A percentile compares a stretch with the other conserved stretches of the same genome.
These are phyloP conservation scores for Amanita subjunquillea DNA, from an alignment of 768 basidiomycete genomes.

Conservation along the genomic window DNA sequence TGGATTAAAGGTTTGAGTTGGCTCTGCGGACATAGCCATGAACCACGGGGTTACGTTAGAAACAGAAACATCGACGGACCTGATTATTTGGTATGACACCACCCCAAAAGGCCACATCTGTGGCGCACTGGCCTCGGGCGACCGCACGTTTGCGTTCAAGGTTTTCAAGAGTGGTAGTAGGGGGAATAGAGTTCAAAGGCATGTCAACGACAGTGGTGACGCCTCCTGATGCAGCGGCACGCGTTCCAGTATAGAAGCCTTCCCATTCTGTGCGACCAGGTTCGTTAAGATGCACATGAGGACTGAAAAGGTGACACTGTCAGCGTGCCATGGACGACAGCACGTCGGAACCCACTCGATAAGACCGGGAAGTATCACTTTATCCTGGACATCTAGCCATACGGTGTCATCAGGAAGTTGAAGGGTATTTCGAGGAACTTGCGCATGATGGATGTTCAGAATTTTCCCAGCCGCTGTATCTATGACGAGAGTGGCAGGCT, in stretches of 20 bases:
- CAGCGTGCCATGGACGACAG: slow-evolving; percentile 1
- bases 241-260: slow-evolving; percentile 86
- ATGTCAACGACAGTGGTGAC: slow-evolving; percentile 96
- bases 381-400: slow-evolving; percentile 48
- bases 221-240: slow-evolving; percentile 85
- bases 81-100: slow-evolving; percentile 91
- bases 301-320: slow-evolving; percentile 28
- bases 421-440: slow-evolving; percentile 20
- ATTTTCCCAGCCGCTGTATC: slow-evolving; percentile 52
- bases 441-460: slow-evolving; percentile 28
- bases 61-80: slow-evolving; percentile 23
- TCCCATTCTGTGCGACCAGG: slow-evolving; percentile 94
- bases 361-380: slow-evolving; percentile 64
- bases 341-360: slow-evolving; percentile 51
- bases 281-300: slow-evolving; percentile 91
- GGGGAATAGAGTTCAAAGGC: slow-evolving; percentile 96
- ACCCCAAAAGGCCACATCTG: slow-evolving; percentile 90
- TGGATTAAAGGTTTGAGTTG: slow-evolving; percentile 68
- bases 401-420: slow-evolving; percentile 19
- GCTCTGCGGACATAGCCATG: slow-evolving; percentile 25
- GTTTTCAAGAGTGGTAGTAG: slow-evolving; percentile 79
- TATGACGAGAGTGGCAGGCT: slow-evolving; percentile 59
- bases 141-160: slow-evolving; percentile 62
- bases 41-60: background rate
- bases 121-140: slow-evolving; percentile 63